These are phyloP conservation scores for Irpex lacteus DNA, from an alignment of 1,284 basidiomycete species.

Conservation along the genomic window DNA sequence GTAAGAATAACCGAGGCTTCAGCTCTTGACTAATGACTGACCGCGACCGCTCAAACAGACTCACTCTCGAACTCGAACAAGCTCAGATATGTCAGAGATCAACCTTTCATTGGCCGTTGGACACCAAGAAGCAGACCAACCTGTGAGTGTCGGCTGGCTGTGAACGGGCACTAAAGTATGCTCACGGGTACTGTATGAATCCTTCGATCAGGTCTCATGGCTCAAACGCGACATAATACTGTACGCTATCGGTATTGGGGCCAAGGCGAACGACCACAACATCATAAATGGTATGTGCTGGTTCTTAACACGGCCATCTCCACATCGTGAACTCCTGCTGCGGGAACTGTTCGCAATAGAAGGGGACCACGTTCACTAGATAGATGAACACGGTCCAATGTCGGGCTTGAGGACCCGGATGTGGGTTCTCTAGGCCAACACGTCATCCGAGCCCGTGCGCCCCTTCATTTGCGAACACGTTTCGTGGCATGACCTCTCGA, in stretches of 20 bases:
- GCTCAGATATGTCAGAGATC: constrained; percentile 21
- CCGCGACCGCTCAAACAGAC: neutral
- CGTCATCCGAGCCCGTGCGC: neutral
- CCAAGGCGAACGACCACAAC: constrained; percentile 60
- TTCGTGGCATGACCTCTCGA: neutral
- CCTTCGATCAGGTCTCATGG: constrained; percentile 56
- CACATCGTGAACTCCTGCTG: neutral
- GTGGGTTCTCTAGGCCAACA: neutral
- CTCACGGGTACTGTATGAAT: neutral
- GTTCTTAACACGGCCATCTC: neutral
- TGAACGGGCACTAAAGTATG: neutral
- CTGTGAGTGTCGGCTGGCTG: constrained; percentile 17
- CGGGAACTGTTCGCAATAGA: neutral
- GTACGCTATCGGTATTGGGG: constrained; percentile 69
- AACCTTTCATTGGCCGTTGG: constrained; percentile 31
- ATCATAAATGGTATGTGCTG: constrained; percentile 57
- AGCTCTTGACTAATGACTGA: neutral
- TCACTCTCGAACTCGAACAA: neutral
- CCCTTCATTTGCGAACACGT: neutral
- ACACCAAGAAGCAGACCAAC: constrained; percentile 26
- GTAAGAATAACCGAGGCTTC: neutral
- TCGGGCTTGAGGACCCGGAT: neutral
- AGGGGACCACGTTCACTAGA: neutral
- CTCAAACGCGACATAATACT: constrained; percentile 67
- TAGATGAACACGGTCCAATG: neutral